Evolutionary conservation across 2,329 filamentous ascomycete species (phyloP), one percentile per base, ranked within the genome.

Genomic region (Monosporascus sp.): DNA sequence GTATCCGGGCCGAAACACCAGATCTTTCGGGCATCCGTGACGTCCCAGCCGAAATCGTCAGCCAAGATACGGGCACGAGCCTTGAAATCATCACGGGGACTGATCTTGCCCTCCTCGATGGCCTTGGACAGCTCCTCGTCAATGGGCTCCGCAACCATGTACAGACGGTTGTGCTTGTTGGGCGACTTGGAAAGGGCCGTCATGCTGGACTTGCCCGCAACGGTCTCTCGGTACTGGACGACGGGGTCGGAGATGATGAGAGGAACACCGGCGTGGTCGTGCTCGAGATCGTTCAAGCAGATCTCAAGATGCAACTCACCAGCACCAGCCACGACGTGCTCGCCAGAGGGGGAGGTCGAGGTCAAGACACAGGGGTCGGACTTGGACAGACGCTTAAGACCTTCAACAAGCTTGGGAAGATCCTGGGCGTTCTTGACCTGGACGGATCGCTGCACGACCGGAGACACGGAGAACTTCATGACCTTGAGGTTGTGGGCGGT

Each of bases 141-240:
- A 53, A 99, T 82, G 67, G 94, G 94, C 78, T 91, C 80, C 62
- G 94, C 94, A 76, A 83, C 85, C 79, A 99, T 87, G 83, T 97
- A 99, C 58, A 99, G 84, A 91, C 94, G 93, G 86, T 99, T 99
- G 89, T 99, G 94, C 90, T 99, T 99, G 89, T 99, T 99, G 81
- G 94, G 94, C 48, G 94, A 99, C 85, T 99, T 99, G 77, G 94
- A 97, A 70, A 99, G 83, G 65, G 94, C 94, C 71, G 90, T 95
- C 70, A 97, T 97, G 84, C 86, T 90, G 52, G 94, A 97, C 72
- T 85, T 86, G 69, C 62, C 82, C 66, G 77, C 76, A 70, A 99
- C 93, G 62, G 93, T 96, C 86, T 99, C 94, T 85, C 94, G 92
- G 87, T 96, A 99, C 75, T 90, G 85, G 72, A 97, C 94, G 74